Base-by-base conservation (phyloP, 2,329 filamentous ascomycete species). In the Dichotomopilus funicola region DNA sequence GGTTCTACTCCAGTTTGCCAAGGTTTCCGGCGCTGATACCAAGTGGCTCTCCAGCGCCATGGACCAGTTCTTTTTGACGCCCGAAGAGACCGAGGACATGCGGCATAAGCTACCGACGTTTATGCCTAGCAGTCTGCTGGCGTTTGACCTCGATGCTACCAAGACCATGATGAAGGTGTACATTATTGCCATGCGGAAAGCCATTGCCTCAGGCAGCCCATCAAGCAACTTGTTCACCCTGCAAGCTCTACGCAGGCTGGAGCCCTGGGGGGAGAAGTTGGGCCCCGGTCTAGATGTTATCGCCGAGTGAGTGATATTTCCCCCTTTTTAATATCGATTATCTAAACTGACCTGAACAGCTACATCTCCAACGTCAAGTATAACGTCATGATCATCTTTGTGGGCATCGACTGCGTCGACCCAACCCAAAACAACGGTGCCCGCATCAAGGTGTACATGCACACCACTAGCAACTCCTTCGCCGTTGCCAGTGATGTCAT, bases 81-180 rank as follows among this genome's bases (percentile, higher is more conserved):
- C 37, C 11, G 45, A 33, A 10, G 52, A 54, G 45, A 47, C 52
- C 9, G 52, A 41, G 5, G 38, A 19, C 38, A 43, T 54, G 36
- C 45, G 45, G n/a, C 6, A 33, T 46, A 49, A 49, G 40, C 46
- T 54, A 11, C 52, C 52, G 8, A 54, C 10, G 45, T 54, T 54
- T 46, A 54, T 54, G 52, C 52, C 52, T 40, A 36, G 52, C 52
- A 41, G 37, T 34, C 33, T 54, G 45, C 9, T 49, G 31, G 52
- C 40, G 5, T 54, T 54, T 13, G 52, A 54, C 46, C 27, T 47
- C 12, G 52, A 49, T 8, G 52, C 35, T 34, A 43, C 6, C 40
- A 44, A 51, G 49, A 43, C 49, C 49, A 51, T 49, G 52, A 54
- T 54, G 52, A 54, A 54, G 40, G 40, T 54, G 9, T 54, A 54